These are phyloP conservation scores for Scheffersomyces lignicola DNA, from an alignment of 1,139 yeast species.

Conservation along the genomic window DNA sequence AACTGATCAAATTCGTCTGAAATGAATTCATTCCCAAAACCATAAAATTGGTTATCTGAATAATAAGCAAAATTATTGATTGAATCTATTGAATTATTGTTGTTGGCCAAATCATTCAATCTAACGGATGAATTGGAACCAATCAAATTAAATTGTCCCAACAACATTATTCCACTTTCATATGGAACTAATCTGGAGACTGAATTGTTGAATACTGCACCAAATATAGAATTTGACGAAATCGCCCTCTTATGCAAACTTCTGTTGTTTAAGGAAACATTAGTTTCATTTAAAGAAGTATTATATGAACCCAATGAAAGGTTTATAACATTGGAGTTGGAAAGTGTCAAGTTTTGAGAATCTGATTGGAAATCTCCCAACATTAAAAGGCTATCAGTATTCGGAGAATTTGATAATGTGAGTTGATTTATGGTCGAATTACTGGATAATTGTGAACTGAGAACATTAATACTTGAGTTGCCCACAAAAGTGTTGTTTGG, in stretches of 20 bases:
- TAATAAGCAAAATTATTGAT: constrained; percentile 38
- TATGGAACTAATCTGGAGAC: constrained; percentile 24
- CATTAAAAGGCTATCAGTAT: constrained; percentile 27
- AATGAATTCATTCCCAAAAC: constrained; percentile 38
- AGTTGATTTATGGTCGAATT: constrained; percentile 41
- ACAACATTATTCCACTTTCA: constrained; percentile 23
- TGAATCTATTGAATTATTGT: constrained; percentile 24
- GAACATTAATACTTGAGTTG: constrained; percentile 64
- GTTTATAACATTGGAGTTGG: constrained; percentile 28
- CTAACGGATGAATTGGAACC: constrained; percentile 17
- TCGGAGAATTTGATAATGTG: constrained; percentile 26
- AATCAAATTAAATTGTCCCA: constrained; percentile 35
- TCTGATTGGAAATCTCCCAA: constrained; percentile 52
- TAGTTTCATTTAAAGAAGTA: constrained; percentile 32
- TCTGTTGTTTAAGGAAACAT: constrained; percentile 9
- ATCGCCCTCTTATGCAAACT: constrained; percentile 24
- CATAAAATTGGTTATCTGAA: constrained; percentile 29
- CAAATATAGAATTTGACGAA: constrained; percentile 17
- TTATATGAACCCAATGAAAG: constrained; percentile 31
- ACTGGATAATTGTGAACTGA: constrained; percentile 52
- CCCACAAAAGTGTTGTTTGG: constrained; percentile 51
- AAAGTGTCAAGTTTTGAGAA: constrained; percentile 28
- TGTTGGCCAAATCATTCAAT: constrained; percentile 29
- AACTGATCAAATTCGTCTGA: constrained; percentile 28
- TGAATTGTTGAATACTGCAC: constrained; percentile 32